A percentile compares a stretch with the other conserved stretches of the same genome.
Evolutionary conservation across 441 rosid species (phyloP).

Genomic region (Theobroma grandiflorum): DNA sequence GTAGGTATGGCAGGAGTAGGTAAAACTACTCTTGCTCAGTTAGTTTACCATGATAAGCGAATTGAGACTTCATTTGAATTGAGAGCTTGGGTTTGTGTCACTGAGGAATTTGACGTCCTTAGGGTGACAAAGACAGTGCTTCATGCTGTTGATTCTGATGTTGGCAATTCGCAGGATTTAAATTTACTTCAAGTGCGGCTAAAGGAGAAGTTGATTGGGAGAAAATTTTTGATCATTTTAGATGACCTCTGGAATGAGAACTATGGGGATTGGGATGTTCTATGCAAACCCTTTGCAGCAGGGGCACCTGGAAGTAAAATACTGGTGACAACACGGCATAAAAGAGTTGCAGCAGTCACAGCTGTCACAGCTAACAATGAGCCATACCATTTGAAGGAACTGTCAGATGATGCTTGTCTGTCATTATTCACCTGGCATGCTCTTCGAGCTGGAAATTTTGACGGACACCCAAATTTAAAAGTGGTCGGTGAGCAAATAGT

Average conservation of each 20-base stretch:
- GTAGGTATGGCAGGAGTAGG: slow-evolving; percentile 30
- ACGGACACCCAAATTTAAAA: neutral
- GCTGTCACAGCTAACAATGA: neutral
- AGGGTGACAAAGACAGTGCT: slow-evolving; percentile 19
- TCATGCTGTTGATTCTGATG: neutral
- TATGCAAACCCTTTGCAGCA: slow-evolving; percentile 20
- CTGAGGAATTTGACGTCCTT: slow-evolving; percentile 16
- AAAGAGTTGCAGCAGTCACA: slow-evolving; percentile 12
- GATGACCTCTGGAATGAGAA: slow-evolving; percentile 40
- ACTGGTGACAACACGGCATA: slow-evolving; percentile 24
- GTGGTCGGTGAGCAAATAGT: slow-evolving; percentile 11
- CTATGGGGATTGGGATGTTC: slow-evolving; percentile 22
- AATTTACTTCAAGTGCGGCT: slow-evolving; percentile 22
- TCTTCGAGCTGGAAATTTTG: neutral
- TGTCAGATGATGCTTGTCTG: slow-evolving; percentile 29
- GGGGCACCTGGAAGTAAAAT: slow-evolving; percentile 34
- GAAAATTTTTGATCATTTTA: slow-evolving; percentile 31
- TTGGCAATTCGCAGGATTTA: neutral
- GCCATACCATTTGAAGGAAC: neutral
- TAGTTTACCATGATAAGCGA: slow-evolving; percentile 21
- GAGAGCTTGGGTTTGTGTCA: slow-evolving; percentile 29
- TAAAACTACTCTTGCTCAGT: slow-evolving; percentile 31
- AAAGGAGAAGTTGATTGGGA: slow-evolving; percentile 25
- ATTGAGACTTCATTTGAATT: slow-evolving; percentile 17
- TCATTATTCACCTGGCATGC: slow-evolving; percentile 25